phyloP scores from a whole-genome alignment of 768 basidiomycete genomes.

The Gelatoporia subvermispora region DNA sequence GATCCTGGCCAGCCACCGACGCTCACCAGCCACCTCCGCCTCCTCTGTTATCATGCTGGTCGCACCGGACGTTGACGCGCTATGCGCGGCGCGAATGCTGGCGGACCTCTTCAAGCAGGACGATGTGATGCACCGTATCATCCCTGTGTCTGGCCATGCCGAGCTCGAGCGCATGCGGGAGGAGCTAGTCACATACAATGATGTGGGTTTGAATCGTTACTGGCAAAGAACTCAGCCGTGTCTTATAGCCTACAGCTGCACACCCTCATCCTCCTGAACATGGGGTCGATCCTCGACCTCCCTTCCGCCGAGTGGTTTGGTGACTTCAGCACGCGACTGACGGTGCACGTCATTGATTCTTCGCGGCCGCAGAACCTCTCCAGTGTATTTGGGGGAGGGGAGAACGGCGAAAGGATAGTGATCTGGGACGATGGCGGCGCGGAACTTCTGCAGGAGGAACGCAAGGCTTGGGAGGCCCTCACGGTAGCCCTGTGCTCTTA shows the following conservation, averaged over 20 bases:
- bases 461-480: slow-evolving; percentile 79
- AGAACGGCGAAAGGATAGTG: slow-evolving; percentile 66
- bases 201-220: slow-evolving; percentile 41
- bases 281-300: slow-evolving; percentile 86
- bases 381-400: slow-evolving; percentile 73
- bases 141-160: slow-evolving; percentile 82
- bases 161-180: slow-evolving; percentile 65
- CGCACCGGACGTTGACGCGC: slow-evolving; percentile 86
- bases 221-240: neutral
- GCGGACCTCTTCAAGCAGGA: slow-evolving; percentile 88
- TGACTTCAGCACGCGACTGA: slow-evolving; percentile 54
- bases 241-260: slow-evolving; percentile 51
- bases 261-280: slow-evolving; percentile 86
- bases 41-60: slow-evolving; percentile 84
- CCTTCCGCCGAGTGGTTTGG: slow-evolving; percentile 74
- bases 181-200: slow-evolving; percentile 59
- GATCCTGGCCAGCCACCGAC: slow-evolving; percentile 68
- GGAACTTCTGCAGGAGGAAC: slow-evolving; percentile 62
- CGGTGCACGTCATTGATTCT: slow-evolving; percentile 93
- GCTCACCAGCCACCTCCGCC: slow-evolving; percentile 71
- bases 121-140: slow-evolving; percentile 85
- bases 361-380: slow-evolving; percentile 84
- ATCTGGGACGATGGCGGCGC: slow-evolving; percentile 93
- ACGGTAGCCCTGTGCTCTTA: slow-evolving; percentile 41
- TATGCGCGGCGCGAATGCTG: slow-evolving; percentile 89